Conservation (phyloP, 2,329 filamentous ascomycete genomes). For the Botrytis byssoidea region DNA sequence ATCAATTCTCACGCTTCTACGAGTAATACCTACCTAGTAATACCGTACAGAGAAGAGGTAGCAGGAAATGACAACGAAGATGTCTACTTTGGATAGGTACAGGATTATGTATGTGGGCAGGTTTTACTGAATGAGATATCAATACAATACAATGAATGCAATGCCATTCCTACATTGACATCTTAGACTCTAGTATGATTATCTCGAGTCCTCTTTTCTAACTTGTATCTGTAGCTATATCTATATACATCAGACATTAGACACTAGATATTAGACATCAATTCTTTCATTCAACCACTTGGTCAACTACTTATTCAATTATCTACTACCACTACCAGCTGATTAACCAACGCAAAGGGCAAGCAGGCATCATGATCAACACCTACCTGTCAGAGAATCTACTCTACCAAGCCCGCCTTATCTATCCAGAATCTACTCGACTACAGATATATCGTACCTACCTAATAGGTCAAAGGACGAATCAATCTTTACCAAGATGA, state of each 20-base stretch:
- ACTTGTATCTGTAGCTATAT: too few relatives aligned
- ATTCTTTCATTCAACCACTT: background rate
- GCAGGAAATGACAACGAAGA: background rate
- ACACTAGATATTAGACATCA: background rate
- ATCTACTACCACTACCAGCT: too few relatives aligned
- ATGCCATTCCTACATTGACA: background rate
- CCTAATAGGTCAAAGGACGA: background rate
- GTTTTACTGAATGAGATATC: background rate
- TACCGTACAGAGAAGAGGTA: background rate
- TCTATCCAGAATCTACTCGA: background rate
- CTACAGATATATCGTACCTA: background rate
- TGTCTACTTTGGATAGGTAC: background rate
- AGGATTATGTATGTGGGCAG: background rate
- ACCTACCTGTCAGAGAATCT: background rate
- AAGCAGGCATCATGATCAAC: background rate
- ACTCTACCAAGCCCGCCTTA: background rate
- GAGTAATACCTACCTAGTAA: background rate
- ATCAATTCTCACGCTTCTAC: background rate
- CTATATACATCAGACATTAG: background rate
- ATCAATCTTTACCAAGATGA: background rate
- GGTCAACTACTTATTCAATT: too few relatives aligned
- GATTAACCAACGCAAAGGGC: background rate
- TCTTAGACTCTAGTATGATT: background rate
- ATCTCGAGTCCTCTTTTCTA: background rate
- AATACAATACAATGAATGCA: background rate